Percentiles rank a stretch among this genome's conserved stretches.
Evolutionary conservation across 1,139 yeast species (phyloP).

Genomic region (Geotrichum australiense): DNA sequence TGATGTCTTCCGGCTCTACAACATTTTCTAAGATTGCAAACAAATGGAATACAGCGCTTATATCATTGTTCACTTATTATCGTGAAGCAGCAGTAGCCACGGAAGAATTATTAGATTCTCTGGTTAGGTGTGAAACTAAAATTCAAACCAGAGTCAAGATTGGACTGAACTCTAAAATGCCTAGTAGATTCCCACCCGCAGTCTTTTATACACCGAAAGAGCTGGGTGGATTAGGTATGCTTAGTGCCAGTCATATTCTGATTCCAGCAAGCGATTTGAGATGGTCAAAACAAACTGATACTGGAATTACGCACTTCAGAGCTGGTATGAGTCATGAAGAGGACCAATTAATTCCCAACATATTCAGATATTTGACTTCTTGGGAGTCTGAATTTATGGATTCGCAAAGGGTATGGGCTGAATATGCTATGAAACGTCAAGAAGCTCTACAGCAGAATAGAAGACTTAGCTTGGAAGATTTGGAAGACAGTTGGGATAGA

Average conservation of each 20-base stretch:
- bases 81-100: constrained; percentile 92
- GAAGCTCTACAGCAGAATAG: constrained; percentile 85
- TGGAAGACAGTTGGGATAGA: constrained; percentile 92
- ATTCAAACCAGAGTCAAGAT: constrained; percentile 91
- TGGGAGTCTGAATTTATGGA: constrained; percentile 97
- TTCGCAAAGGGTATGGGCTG: constrained; percentile 97
- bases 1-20: constrained; percentile 94
- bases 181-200: constrained; percentile 96
- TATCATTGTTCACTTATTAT: constrained; percentile 79
- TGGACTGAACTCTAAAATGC: constrained; percentile 97
- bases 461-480: constrained; percentile 82
- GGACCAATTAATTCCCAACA: constrained; percentile 80
- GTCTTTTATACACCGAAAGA: constrained; percentile 97
- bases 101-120: constrained; percentile 63
- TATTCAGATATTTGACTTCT: constrained; percentile 83
- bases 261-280: constrained; percentile 89
- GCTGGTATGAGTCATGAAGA: constrained; percentile 85
- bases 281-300: constrained; percentile 91
- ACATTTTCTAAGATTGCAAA: constrained; percentile 93
- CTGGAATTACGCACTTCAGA: constrained; percentile 90
- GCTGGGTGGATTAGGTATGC: constrained; percentile 95
- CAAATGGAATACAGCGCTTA: constrained; percentile 92
- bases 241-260: constrained; percentile 90
- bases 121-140: constrained; percentile 89
- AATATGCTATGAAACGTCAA: constrained; percentile 81